phyloP scores from a whole-genome alignment of 306 rosid species.

The Medicago ruthenica region DNA sequence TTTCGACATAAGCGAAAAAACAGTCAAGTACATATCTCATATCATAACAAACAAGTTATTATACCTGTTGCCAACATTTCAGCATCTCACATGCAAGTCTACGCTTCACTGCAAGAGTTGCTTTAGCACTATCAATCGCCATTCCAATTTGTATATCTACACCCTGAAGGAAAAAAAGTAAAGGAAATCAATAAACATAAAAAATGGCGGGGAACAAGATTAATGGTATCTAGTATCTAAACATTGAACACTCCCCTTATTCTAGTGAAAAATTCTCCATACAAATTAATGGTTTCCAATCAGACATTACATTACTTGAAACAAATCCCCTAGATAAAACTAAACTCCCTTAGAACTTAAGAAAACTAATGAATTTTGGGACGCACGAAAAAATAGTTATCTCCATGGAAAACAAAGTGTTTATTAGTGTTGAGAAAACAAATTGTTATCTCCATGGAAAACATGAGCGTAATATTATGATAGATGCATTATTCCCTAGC shows the following conservation, averaged over 20 bases:
- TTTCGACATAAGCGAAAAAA: neutral
- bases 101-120: conserved; percentile 98
- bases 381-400: too few relatives aligned
- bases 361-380: too few relatives aligned
- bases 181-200: conserved; percentile 34
- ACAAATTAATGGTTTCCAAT: neutral
- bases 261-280: conserved; percentile 6
- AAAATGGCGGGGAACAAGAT: conserved; percentile 22
- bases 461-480: neutral
- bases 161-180: conserved; percentile 55
- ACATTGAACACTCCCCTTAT: neutral
- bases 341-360: too few relatives aligned
- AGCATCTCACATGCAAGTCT: conserved; percentile 99
- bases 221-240: conserved; percentile 1
- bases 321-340: too few relatives aligned
- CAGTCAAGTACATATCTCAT: neutral
- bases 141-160: conserved; percentile 96
- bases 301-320: too few relatives aligned
- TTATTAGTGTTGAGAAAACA: neutral
- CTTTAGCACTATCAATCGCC: conserved; percentile 97
- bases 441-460: neutral
- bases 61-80: conserved; percentile 98
- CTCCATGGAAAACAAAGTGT: too few relatives aligned
- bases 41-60: neutral
- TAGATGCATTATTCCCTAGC: conserved; percentile 4